Base-by-base conservation (phyloP, 164 flowering plant genomes). In the Kalanchoe fedtschenkoi region DNA sequence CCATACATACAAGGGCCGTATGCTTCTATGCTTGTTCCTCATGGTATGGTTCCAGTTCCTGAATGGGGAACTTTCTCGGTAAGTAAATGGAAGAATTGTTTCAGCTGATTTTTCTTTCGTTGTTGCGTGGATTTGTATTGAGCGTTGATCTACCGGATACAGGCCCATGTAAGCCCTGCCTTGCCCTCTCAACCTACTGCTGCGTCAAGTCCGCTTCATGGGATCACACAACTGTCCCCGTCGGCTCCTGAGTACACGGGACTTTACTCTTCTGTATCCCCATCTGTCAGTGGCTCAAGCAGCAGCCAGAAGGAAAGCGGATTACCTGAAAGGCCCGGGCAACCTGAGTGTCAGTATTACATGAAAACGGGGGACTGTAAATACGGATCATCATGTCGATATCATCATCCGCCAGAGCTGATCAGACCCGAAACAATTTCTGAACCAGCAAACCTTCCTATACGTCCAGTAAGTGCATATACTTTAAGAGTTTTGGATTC, bases 341-440 rank as follows among this genome's bases (percentile, higher is more conserved):
- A 85, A 72, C 91, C 87, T 63, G 96, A 93, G 71, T 90, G 97
- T 64, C 89, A 79, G 65, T 79, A 81, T 70, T 93, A 81, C 75
- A 70, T 88, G 86, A 93, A 70, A 72, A 90, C 95, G 1, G 97
- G 99, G 61, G 87, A 88, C n/a, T 93, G 97, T 71, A 93, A 87
- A 80, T 93, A 64, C 73, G 96, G 97, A 33, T 73, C 97, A 28
- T 70, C 88, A 1, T 93, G 97, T 76, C 86, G 75, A 76, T 93
- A 83, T 68, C 95, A 93, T 76, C 99, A 90, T 73, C 96, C 95
- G 1, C 78, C 74, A 37, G 88, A 87, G 41, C 56, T 73, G 75
- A 67, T 69, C 63, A 51, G 75, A 28, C 78, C 77, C 42, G 76
- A 72, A 59, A 55, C 80, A 43, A 79, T 38, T 58, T 21, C 87